These are phyloP conservation scores for Termitomyces sp. DNA, from an alignment of 768 basidiomycete species.

Conservation along the genomic window DNA sequence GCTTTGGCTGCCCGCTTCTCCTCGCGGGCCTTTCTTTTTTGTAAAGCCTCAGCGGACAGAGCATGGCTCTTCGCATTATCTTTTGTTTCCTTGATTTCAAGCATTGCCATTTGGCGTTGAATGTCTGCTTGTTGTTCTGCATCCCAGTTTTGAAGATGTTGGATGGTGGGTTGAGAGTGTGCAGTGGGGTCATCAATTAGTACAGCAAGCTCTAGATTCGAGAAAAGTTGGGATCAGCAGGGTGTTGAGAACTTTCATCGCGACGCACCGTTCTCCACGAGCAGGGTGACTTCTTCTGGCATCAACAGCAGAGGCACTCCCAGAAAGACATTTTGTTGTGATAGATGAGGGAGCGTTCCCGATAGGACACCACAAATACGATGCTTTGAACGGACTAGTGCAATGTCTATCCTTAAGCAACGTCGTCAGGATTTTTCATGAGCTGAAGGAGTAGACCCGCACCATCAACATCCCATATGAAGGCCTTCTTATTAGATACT, in stretches of 20 bases:
- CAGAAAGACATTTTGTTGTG: conserved; percentile 95
- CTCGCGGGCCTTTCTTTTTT: conserved; percentile 71
- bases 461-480: conserved; percentile 90
- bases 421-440: conserved; percentile 9
- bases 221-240: conserved; percentile 5
- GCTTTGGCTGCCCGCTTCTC: conserved; percentile 30
- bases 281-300: conserved; percentile 88
- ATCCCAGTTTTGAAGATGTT: conserved; percentile 52
- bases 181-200: conserved; percentile 69
- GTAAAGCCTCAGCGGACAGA: conserved; percentile 57
- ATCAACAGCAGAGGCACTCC: conserved; percentile 86
- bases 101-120: conserved; percentile 41
- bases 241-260: conserved; percentile 6
- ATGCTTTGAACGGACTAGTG: conserved; percentile 72
- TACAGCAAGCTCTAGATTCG: conserved; percentile 59
- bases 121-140: conserved; percentile 39
- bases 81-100: conserved; percentile 45
- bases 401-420: conserved; percentile 55
- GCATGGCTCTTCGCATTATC: conserved; percentile 35
- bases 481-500: conserved; percentile 74
- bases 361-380: conserved; percentile 79
- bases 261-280: conserved; percentile 72
- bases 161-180: conserved; percentile 42
- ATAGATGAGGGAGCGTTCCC: conserved; percentile 90
- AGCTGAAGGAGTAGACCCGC: conserved; percentile 4